These are phyloP conservation scores for Pseudocercospora ulei DNA, from an alignment of 2,329 filamentous ascomycete genomes.

Conservation along the genomic window DNA sequence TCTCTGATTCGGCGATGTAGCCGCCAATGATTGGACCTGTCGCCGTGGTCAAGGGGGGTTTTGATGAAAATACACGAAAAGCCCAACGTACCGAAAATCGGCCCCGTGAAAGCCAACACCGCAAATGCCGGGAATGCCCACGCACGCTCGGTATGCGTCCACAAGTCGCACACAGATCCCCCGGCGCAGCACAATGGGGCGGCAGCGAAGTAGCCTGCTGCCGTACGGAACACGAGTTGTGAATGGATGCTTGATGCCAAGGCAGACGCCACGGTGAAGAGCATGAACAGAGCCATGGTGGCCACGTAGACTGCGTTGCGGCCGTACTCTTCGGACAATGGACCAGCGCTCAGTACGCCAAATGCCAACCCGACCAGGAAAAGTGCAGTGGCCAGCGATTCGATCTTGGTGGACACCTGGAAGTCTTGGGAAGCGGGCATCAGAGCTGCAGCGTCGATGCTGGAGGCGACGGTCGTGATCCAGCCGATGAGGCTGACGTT, in stretches of 20 bases:
- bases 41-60: not conserved
- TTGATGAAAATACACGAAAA: not conserved
- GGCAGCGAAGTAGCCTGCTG: not conserved
- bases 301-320: conserved; percentile 20
- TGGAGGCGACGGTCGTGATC: not conserved
- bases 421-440: not conserved
- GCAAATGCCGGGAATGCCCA: conserved; percentile 40
- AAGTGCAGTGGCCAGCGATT: not conserved
- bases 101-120: conserved; percentile 39
- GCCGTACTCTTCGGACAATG: conserved; percentile 36
- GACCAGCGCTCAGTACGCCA: conserved; percentile 34
- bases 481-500: not conserved
- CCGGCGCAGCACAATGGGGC: conserved; percentile 34
- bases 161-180: conserved; percentile 33
- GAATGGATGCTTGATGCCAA: conserved; percentile 16
- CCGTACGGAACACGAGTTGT: conserved; percentile 20
- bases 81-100: conserved; percentile 30
- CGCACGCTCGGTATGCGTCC: conserved; percentile 17
- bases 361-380: conserved; percentile 34
- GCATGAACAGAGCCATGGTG: not conserved
- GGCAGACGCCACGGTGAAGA: not conserved
- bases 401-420: not conserved
- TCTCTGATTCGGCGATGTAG: conserved; percentile 13
- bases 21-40: not conserved
- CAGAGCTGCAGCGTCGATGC: not conserved